Evolutionary conservation across 352 stramenopile species (phyloP).

Genomic region (Phytophthora cryptogea): DNA sequence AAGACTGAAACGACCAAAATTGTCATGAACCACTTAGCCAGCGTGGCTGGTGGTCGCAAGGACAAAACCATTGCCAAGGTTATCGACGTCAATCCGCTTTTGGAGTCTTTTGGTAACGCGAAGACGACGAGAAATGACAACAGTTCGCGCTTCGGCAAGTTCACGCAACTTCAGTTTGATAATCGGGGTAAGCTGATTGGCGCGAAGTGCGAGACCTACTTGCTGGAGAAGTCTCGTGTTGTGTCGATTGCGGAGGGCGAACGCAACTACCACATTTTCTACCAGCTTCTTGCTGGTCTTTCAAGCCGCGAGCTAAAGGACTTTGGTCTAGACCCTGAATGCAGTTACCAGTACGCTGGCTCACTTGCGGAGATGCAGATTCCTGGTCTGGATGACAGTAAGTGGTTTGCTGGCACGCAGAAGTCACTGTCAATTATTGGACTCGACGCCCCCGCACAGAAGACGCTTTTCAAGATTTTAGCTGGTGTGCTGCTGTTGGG

Average conservation of each 20-base stretch:
- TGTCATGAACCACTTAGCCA: constrained; percentile 90
- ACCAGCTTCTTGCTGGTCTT: constrained; percentile 89
- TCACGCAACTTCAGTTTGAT: constrained; percentile 91
- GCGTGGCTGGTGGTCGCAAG: constrained; percentile 78
- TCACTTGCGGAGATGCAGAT: constrained; percentile 80
- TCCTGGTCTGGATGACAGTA: constrained; percentile 82
- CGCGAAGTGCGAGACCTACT: constrained; percentile 93
- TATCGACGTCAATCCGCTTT: constrained; percentile 91
- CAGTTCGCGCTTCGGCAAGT: constrained; percentile 91
- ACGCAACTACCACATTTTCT: constrained; percentile 98
- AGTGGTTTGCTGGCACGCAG: constrained; percentile 82
- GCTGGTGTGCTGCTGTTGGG: constrained; percentile 95
- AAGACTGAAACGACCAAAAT: constrained; percentile 99
- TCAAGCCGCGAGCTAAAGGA: constrained; percentile 56
- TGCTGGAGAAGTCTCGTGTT: constrained; percentile 96
- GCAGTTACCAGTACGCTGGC: constrained; percentile 79
- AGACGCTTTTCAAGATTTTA: constrained; percentile 83
- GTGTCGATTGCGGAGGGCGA: constrained; percentile 95
- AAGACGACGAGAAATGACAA: constrained; percentile 95
- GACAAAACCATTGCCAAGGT: constrained; percentile 92
- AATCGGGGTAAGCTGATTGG: constrained; percentile 75
- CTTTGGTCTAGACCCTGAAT: constrained; percentile 64
- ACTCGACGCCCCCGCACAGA: constrained; percentile 55
- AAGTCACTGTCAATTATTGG: constrained; percentile 84
- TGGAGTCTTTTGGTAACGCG: constrained; percentile 95